These are phyloP conservation scores for Aegilops bicornis DNA, from an alignment of 176 grass and related monocot species.

Conservation along the genomic window DNA sequence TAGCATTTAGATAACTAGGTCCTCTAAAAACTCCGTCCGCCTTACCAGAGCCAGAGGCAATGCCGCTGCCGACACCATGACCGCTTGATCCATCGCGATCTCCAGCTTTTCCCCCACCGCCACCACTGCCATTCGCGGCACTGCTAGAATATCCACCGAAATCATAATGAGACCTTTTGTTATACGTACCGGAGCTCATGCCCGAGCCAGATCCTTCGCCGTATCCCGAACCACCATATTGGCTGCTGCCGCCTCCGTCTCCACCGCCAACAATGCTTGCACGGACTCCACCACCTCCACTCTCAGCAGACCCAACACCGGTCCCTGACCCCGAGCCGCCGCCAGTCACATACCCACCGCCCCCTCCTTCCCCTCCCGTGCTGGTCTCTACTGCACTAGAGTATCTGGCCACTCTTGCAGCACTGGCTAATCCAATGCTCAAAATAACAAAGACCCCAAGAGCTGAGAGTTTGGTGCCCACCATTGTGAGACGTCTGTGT, in stretches of 20 bases:
- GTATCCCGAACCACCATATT: neutral
- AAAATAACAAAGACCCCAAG: neutral
- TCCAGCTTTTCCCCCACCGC: too few species aligned
- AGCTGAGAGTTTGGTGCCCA: neutral
- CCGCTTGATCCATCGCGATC: too few species aligned
- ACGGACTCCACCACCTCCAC: neutral
- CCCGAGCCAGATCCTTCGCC: neutral
- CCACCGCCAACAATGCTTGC: neutral
- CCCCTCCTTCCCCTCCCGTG: neutral
- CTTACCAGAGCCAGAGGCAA: too few species aligned
- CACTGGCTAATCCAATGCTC: slow-evolving; percentile 10
- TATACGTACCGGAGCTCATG: neutral
- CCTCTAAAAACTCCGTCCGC: too few species aligned
- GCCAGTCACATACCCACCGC: neutral
- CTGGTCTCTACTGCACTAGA: neutral
- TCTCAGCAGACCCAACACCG: neutral
- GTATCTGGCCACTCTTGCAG: slow-evolving; percentile 14
- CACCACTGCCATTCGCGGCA: too few species aligned
- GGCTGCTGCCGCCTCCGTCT: neutral
- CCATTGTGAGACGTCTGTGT: neutral
- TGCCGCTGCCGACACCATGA: too few species aligned
- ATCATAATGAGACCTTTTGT: neutral
- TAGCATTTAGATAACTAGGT: neutral
- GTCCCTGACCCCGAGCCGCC: neutral
- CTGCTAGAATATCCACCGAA: too few species aligned